Conservation (phyloP, 2,329 filamentous ascomycete genomes). For the Podosphaera aphanis region DNA sequence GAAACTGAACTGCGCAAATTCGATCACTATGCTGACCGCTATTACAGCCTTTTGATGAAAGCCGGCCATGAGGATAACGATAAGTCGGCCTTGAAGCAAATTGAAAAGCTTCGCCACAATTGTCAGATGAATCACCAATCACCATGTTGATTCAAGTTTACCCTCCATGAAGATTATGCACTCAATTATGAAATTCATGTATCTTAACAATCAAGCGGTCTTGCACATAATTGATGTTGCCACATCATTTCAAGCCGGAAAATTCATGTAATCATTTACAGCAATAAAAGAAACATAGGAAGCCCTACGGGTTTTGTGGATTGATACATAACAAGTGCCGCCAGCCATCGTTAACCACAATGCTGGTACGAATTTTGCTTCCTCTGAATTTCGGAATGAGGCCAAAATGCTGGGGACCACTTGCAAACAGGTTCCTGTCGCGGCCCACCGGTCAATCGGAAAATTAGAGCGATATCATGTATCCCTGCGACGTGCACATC, state of each 20-base stretch:
- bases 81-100: neutral
- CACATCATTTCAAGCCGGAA: constrained; percentile 1
- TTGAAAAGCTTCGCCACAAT: neutral
- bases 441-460: constrained; percentile 1
- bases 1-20: neutral
- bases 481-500: neutral
- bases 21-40: neutral
- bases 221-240: constrained; percentile 1
- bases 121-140: neutral
- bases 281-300: constrained; percentile 1
- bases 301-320: neutral
- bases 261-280: neutral
- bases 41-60: neutral
- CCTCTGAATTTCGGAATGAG: constrained; percentile 1
- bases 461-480: neutral
- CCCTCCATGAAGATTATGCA: neutral
- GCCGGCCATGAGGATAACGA: neutral
- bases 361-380: constrained; percentile 2
- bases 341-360: constrained; percentile 1
- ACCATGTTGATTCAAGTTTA: constrained; percentile 1
- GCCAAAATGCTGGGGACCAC: neutral
- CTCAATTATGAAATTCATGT: constrained; percentile 3
- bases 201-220: neutral
- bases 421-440: neutral
- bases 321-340: constrained; percentile 1